Evolutionary conservation across 2,329 filamentous ascomycete genomes (phyloP), one percentile per base, ranked within the genome.

Genomic region (Exophiala dermatitidis): DNA sequence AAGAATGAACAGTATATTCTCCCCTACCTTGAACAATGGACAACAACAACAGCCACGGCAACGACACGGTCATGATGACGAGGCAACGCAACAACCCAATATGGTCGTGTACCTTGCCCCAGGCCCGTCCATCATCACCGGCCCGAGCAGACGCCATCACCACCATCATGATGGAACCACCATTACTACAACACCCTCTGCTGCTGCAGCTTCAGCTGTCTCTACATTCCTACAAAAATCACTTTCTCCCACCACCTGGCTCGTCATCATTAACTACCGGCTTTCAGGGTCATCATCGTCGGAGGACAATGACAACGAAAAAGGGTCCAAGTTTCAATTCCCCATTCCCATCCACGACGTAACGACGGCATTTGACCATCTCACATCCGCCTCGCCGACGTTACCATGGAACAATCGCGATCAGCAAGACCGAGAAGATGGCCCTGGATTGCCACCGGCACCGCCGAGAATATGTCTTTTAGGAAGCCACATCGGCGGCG

Each of bases 221-320:
- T 43, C n/a, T 30, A 52, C 38, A 2, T 61, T 60, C 5, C 62
- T 63, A 0, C 65, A 66, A 34, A 61, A 65, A 51, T 34, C 52
- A 1, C 59, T 72, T 9, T 66, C 69, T n/a, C 61, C 64, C 4
- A 57, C 56, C 3, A 66, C 68, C 0, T 69, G 66, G 2, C 61
- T 72, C 1, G 70, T 72, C 7, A 72, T 68, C 7, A 61, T 73
- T 37, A 68, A 72, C 48, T 73, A 73, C 59, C 68, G 71, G 7
- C 62, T 72, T 7, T 12, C 12, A 5, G 3, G 70, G 67, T 7
- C 29, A 37, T 8, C 28, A 47, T 26, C 2, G n/a, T 12, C 26
- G 19, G 6, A 34, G 2, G 31, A 45, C 12, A 8, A 31, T 8
- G 10, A 28, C 8, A n/a, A 34, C 34, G 26, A 4, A 42, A 8